These are phyloP conservation scores for Santalum album DNA, from an alignment of 164 flowering plant species.

Conservation along the genomic window DNA sequence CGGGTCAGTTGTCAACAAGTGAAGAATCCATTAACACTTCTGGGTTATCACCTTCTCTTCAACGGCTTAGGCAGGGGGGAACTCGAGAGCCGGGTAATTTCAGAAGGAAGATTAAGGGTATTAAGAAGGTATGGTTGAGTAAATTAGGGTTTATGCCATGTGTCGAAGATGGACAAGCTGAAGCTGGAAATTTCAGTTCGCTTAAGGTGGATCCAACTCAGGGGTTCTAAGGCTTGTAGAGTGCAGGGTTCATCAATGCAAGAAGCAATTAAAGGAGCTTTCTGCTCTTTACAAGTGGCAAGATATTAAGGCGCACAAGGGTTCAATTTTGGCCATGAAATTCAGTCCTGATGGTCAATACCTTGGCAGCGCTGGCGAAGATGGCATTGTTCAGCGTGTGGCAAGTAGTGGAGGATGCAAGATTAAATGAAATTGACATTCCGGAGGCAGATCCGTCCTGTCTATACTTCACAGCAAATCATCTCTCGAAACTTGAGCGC, in stretches of 20 bases:
- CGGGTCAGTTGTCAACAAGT: no score
- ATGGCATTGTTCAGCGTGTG: slow-evolving; percentile 72
- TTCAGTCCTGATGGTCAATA: slow-evolving; percentile 85
- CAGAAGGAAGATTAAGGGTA: slow-evolving; percentile 18
- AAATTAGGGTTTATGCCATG: slow-evolving; percentile 50
- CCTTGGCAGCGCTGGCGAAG: slow-evolving; percentile 89
- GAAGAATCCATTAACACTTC: slow-evolving; percentile 6
- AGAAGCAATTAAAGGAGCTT: slow-evolving; percentile 62
- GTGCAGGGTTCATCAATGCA: slow-evolving; percentile 50
- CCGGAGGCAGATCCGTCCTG: slow-evolving; percentile 66
- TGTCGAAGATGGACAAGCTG: slow-evolving; percentile 24
- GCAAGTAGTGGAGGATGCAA: slow-evolving; percentile 68
- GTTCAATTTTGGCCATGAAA: slow-evolving; percentile 79
- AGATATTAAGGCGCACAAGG: slow-evolving; percentile 75
- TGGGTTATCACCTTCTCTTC: slow-evolving; percentile 7
- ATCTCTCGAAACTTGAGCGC: slow-evolving; percentile 60
- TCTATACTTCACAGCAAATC: slow-evolving; percentile 61
- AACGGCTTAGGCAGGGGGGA: slow-evolving; percentile 4
- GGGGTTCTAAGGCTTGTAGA: slow-evolving; percentile 28
- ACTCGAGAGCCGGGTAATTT: slow-evolving; percentile 5
- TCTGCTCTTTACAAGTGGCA: slow-evolving; percentile 73
- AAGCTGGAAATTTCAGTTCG: no score
- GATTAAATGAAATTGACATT: slow-evolving; percentile 41
- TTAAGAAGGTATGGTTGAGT: slow-evolving; percentile 43
- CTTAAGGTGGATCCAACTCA: slow-evolving; percentile 11